phyloP scores from a whole-genome alignment of 2,329 filamentous ascomycete species.

The Alternaria atra region DNA sequence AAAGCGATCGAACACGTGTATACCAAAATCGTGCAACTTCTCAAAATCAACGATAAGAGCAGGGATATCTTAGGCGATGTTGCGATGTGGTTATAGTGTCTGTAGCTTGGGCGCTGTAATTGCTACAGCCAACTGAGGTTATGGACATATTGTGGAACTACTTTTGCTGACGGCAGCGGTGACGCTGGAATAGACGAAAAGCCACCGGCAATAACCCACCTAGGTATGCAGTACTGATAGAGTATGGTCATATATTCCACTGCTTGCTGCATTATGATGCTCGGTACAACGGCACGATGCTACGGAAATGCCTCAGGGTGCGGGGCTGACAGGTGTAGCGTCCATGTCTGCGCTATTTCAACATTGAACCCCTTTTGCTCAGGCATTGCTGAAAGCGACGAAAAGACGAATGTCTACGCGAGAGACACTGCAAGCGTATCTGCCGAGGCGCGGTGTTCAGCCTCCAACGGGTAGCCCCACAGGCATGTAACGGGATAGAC shows the following conservation, averaged over 20 bases:
- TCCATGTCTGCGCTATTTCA: neutral
- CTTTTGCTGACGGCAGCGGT: neutral
- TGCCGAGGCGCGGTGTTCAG: slow-evolving; percentile 14
- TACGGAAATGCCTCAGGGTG: neutral
- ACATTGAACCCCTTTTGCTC: neutral
- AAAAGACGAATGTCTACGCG: neutral
- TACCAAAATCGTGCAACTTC: neutral
- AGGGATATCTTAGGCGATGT: neutral
- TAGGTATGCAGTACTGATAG: neutral
- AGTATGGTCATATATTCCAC: neutral
- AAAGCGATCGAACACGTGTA: neutral
- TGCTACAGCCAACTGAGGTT: neutral
- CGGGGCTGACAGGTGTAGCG: neutral
- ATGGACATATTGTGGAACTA: neutral
- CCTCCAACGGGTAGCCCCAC: slow-evolving; percentile 20
- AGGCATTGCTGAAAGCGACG: slow-evolving; percentile 3
- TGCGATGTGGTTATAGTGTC: neutral
- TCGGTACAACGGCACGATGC: neutral
- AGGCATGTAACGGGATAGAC: slow-evolving; percentile 19
- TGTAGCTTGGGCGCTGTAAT: neutral
- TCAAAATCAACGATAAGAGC: neutral
- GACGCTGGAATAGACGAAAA: neutral
- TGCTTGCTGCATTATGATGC: neutral
- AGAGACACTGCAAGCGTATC: neutral
- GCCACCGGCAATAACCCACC: neutral